Evolutionary conservation across 257 asterid species (phyloP), one percentile per base, ranked within the genome.

Genomic region (Fraxinus cuspidata): DNA sequence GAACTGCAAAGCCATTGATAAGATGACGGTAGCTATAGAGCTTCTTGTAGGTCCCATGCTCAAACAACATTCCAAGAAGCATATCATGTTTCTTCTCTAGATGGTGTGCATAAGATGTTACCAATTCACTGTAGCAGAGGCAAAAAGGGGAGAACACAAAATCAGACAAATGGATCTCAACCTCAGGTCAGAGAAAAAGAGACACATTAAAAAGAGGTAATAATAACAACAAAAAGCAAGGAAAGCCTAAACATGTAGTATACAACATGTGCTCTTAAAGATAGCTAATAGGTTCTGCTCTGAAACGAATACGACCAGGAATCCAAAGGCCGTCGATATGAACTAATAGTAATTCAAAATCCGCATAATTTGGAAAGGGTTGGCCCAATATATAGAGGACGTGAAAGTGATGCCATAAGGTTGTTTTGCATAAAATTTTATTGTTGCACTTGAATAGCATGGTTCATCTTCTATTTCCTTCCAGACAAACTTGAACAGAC

Each of bases 11-110:
- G 74, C 99, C 99, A 80, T 96, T 96, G 74, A 96, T 88, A 64
- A 96, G 92, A 85, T 96, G 99, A 63, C 83, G 89, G 84, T 96
- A 96, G 89, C 99, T 96, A 79, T 96, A 96, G 81, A 96, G 85
- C 82, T 96, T 96, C 86, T 85, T 88, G 89, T 88, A 96, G 60
- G 94, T 85, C 71, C 97, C 98, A 72, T 71, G 83, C 37, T 90
- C 99, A 77, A 96, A 93, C 78, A 96, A 84, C 97, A 93, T 82
- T 65, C 82, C 96, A 3, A 96, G 97, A 87, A 96, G 94, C 98
- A 96, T 93, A 72, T 96, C 99, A 72, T 96, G 99, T 77, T 88
- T 90, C 86, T 85, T 92, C 79, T 85, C 96, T 76, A 96, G 86
- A 83, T 96, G 99, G 32, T 35, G 91, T 56, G 91, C 91, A 77